Conservation (phyloP, 208 protist species). For the Trichomonas tenax region DNA sequence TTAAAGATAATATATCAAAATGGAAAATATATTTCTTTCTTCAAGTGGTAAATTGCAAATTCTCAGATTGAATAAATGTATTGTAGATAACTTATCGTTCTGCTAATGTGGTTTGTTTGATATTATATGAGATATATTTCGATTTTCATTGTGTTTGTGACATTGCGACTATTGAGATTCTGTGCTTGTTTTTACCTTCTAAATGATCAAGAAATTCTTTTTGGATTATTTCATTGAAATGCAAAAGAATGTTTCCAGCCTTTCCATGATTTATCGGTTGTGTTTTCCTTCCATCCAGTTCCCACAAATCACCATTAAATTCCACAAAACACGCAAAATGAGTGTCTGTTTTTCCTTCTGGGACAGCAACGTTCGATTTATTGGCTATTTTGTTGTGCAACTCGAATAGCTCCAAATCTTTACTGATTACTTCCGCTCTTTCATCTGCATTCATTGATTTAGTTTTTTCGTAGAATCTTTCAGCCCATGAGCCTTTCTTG, state of each 20-base stretch:
- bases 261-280: constrained; percentile 25
- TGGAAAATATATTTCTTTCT: no score
- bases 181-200: neutral
- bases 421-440: neutral
- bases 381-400: constrained; percentile 20
- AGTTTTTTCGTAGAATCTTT: constrained; percentile 20
- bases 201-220: neutral
- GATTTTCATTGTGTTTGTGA: neutral
- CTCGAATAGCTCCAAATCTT: neutral
- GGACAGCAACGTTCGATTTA: neutral
- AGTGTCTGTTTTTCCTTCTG: neutral
- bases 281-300: constrained; percentile 31
- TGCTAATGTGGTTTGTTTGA: no score
- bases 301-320: constrained; percentile 9
- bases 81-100: no score
- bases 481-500: neutral
- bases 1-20: no score
- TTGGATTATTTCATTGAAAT: neutral
- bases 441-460: constrained; percentile 19
- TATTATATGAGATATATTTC: no score
- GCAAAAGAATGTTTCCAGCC: neutral
- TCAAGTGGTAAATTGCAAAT: no score
- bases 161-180: neutral
- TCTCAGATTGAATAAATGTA: no score
- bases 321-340: constrained; percentile 33